These are phyloP conservation scores for Linum tenue DNA, from an alignment of 345 rosid genomes.

Conservation along the genomic window DNA sequence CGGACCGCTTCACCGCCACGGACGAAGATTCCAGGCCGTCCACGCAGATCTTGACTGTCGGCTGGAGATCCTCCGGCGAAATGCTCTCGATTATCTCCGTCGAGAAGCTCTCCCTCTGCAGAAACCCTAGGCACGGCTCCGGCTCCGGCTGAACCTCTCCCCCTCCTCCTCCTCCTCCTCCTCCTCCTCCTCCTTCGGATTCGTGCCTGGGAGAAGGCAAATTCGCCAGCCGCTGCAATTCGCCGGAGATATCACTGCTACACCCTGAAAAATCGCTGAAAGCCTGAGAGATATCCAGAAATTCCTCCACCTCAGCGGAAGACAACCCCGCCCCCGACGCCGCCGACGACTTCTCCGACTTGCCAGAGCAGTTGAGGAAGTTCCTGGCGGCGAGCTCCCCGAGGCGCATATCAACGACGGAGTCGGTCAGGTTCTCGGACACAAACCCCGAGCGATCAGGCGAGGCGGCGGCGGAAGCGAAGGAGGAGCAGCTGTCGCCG, in stretches of 20 bases:
- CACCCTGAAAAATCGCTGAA: conserved; percentile 81
- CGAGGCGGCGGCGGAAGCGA: conserved; percentile 19
- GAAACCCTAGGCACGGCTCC: conserved; percentile 76
- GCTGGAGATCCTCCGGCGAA: conserved; percentile 95
- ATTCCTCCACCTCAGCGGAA: conserved; percentile 23
- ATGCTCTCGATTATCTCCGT: conserved; percentile 88
- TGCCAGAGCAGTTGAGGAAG: conserved; percentile 7
- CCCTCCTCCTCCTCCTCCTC: no score
- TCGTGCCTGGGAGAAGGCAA: conserved; percentile 36
- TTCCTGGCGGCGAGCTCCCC: conserved; percentile 58
- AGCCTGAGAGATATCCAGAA: conserved; percentile 67
- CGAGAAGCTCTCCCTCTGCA: conserved; percentile 74
- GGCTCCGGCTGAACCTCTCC: conserved; percentile 19
- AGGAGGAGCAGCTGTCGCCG: conserved; percentile 35
- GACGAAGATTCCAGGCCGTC: conserved; percentile 70
- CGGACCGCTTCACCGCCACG: conserved; percentile 71
- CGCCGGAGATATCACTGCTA: conserved; percentile 92
- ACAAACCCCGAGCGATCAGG: conserved; percentile 5
- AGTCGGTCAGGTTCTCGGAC: conserved; percentile 72
- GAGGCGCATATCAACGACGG: conserved; percentile 79
- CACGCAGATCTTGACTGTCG: conserved; percentile 84
- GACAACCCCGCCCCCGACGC: conserved; percentile 20
- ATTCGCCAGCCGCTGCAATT: conserved; percentile 78
- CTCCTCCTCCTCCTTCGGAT: conserved; percentile 8
- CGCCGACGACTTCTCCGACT: conserved; percentile 31